Conservation (phyloP, 2,329 filamentous ascomycete species). For the Cladosporium austrohemisphaericum region DNA sequence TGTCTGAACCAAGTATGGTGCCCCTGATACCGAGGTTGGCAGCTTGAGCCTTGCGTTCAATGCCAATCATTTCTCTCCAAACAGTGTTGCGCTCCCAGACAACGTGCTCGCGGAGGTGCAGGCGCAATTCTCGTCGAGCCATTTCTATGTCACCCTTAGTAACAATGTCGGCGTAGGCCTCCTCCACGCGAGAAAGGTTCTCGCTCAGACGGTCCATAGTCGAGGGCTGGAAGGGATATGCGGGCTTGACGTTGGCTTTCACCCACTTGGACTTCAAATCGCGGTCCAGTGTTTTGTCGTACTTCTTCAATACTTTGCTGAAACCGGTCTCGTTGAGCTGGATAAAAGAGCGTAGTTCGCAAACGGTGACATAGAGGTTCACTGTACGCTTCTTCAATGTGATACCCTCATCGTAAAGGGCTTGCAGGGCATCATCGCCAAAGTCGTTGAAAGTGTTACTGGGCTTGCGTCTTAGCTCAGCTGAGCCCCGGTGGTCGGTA, state of each 20-base stretch:
- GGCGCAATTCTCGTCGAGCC: slow-evolving; percentile 78
- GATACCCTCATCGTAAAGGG: slow-evolving; percentile 67
- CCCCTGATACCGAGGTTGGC: slow-evolving; percentile 78
- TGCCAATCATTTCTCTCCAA: slow-evolving; percentile 97
- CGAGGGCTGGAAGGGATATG: slow-evolving; percentile 74
- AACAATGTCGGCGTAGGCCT: slow-evolving; percentile 74
- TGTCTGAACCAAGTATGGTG: slow-evolving; percentile 73
- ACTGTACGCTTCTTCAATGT: slow-evolving; percentile 91
- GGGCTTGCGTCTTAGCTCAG: slow-evolving; percentile 54
- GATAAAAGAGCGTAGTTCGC: slow-evolving; percentile 91
- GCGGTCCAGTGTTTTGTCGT: slow-evolving; percentile 90
- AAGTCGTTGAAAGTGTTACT: slow-evolving; percentile 73
- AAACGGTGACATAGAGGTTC: slow-evolving; percentile 83
- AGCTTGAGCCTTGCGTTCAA: slow-evolving; percentile 91
- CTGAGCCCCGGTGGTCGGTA: slow-evolving; percentile 18
- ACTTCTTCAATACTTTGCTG: slow-evolving; percentile 95
- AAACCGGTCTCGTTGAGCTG: slow-evolving; percentile 97
- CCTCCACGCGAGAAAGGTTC: slow-evolving; percentile 70
- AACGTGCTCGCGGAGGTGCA: slow-evolving; percentile 91
- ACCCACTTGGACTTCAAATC: slow-evolving; percentile 76
- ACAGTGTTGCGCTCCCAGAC: slow-evolving; percentile 99
- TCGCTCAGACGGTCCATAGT: slow-evolving; percentile 69
- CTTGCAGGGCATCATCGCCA: slow-evolving; percentile 69
- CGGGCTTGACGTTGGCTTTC: slow-evolving; percentile 65
- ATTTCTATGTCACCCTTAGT: slow-evolving; percentile 73